Evolutionary conservation across 2,329 filamentous ascomycete species (phyloP).

Genomic region (Leptodontidium sp.): DNA sequence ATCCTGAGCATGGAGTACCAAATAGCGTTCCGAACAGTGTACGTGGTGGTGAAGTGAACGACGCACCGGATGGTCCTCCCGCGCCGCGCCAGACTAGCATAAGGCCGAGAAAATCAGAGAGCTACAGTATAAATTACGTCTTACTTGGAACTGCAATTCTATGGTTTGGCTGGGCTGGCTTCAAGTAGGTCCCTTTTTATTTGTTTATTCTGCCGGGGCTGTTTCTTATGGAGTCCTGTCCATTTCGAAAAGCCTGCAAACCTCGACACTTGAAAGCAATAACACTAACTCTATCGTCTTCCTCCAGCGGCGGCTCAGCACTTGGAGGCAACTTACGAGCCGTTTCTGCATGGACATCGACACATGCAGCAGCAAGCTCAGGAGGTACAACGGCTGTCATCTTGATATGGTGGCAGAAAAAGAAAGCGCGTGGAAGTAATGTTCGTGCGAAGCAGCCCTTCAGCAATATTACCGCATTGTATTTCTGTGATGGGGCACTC

Average conservation of each 20-base stretch:
- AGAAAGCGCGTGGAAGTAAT: neutral
- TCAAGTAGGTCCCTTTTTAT: slow-evolving; percentile 61
- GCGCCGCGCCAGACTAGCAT: too few species aligned
- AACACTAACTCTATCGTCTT: too few species aligned
- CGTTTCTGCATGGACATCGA: slow-evolving; percentile 84
- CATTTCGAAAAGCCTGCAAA: too few species aligned
- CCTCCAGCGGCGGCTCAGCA: slow-evolving; percentile 70
- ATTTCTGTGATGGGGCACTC: slow-evolving; percentile 86
- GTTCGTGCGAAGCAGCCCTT: slow-evolving; percentile 77
- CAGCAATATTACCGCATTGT: slow-evolving; percentile 58
- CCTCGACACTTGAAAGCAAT: too few species aligned
- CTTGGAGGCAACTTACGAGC: slow-evolving; percentile 81
- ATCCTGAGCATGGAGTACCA: too few species aligned
- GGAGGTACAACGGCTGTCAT: slow-evolving; percentile 88
- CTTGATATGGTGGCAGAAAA: slow-evolving; percentile 62
- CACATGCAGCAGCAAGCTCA: slow-evolving; percentile 81
- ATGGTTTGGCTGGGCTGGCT: slow-evolving; percentile 94
- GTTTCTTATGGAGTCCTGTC: too few species aligned
- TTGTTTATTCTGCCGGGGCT: too few species aligned
- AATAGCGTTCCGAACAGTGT: too few species aligned
- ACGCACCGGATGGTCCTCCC: too few species aligned
- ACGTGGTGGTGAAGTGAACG: too few species aligned
- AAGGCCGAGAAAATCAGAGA: too few species aligned
- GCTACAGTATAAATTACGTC: slow-evolving; percentile 87
- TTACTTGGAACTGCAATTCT: slow-evolving; percentile 91